phyloP scores from a whole-genome alignment of 345 rosid species.

The Ricinus communis region DNA sequence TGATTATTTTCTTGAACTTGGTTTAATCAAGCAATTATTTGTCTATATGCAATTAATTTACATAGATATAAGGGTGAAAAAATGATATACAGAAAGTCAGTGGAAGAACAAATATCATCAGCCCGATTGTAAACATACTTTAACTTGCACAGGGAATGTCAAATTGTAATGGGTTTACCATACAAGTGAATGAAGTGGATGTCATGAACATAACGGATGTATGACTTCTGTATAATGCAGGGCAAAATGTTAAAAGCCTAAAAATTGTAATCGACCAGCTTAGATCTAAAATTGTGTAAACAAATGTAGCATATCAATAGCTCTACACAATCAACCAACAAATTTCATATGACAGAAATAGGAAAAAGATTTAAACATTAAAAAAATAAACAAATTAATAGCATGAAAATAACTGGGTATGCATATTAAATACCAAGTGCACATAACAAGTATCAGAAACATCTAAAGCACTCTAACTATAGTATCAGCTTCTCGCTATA shows the following conservation, averaged over 20 bases:
- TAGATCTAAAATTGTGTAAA: background rate
- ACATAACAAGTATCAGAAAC: background rate
- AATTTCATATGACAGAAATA: background rate
- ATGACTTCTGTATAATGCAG: background rate
- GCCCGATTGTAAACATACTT: background rate
- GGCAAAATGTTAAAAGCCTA: too few species aligned
- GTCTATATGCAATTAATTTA: background rate
- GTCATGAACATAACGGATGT: too few species aligned
- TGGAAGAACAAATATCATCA: background rate
- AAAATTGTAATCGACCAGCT: too few species aligned
- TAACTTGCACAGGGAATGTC: background rate
- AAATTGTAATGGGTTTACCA: background rate
- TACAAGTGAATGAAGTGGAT: background rate
- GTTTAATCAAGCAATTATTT: background rate
- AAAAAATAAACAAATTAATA: background rate
- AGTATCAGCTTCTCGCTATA: background rate
- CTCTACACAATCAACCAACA: background rate
- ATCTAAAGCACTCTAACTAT: background rate
- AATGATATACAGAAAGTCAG: background rate
- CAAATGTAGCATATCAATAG: background rate
- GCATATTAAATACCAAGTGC: too few species aligned
- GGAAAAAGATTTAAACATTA: background rate
- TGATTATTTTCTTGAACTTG: background rate
- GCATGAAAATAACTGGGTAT: background rate
- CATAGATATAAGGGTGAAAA: background rate